Conservation (phyloP, 768 basidiomycete species). For the Dictyophora rubrovolvata region DNA sequence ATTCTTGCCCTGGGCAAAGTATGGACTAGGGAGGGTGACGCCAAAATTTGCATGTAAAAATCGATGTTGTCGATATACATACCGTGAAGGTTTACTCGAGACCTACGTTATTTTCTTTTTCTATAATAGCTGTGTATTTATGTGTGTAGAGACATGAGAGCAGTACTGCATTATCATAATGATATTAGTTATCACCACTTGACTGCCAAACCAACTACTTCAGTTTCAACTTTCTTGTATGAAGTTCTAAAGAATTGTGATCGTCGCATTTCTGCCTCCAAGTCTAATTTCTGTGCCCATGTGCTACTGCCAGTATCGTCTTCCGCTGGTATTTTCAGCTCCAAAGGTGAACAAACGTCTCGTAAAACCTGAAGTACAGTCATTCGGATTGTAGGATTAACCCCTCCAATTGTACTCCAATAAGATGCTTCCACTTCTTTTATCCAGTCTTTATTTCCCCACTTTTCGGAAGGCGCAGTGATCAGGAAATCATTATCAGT, state of each 20-base stretch:
- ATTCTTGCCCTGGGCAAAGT: slow-evolving; percentile 67
- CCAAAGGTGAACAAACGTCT: slow-evolving; percentile 29
- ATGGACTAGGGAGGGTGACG: slow-evolving; percentile 62
- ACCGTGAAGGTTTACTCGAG: background rate
- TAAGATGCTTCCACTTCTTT: slow-evolving; percentile 72
- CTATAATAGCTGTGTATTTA: background rate
- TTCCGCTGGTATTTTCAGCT: background rate
- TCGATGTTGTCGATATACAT: background rate
- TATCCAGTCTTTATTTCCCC: slow-evolving; percentile 81
- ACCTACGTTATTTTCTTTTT: background rate
- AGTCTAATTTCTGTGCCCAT: slow-evolving; percentile 33
- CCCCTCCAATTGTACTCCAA: slow-evolving; percentile 36
- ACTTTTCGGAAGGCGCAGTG: slow-evolving; percentile 42
- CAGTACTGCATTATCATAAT: background rate
- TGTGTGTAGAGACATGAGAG: background rate
- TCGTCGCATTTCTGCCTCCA: slow-evolving; percentile 32
- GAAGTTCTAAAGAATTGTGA: slow-evolving; percentile 57
- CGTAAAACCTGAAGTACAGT: slow-evolving; percentile 22
- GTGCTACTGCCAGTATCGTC: background rate
- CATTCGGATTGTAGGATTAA: background rate
- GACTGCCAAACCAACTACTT: slow-evolving; percentile 66
- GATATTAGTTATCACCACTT: slow-evolving; percentile 40
- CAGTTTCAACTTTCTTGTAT: slow-evolving; percentile 80
- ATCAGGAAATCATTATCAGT: slow-evolving; percentile 15
- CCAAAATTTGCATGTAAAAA: slow-evolving; percentile 57